Percentiles rank a stretch among this genome's conserved stretches.
phyloP scores from a whole-genome alignment of 805 yeast genomes.

The Barnettozyma sucrosica region DNA sequence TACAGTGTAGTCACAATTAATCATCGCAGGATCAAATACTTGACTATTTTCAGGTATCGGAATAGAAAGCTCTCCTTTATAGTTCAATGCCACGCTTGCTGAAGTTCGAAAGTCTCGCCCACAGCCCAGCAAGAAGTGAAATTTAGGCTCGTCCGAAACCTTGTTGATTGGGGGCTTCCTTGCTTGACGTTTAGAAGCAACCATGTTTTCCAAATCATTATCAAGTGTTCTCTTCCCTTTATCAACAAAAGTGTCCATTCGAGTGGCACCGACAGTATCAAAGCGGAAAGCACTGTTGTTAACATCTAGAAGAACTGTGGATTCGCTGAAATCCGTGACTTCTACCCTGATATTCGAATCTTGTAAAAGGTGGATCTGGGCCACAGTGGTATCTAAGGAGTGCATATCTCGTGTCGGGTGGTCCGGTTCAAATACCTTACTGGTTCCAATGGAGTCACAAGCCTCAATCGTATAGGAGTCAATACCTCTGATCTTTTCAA shows the following conservation, averaged over 20 bases:
- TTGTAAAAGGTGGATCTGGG: not conserved
- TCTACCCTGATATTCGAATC: not conserved
- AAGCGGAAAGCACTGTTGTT: not conserved
- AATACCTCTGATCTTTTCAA: not conserved
- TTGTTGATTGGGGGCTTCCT: not conserved
- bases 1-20: not conserved
- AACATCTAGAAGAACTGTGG: not conserved
- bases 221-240: conserved; percentile 14
- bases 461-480: not conserved
- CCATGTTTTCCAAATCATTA: conserved; percentile 17
- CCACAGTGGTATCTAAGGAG: not conserved
- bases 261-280: conserved; percentile 4
- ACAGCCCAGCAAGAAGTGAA: not conserved
- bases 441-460: not conserved
- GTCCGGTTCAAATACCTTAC: not conserved
- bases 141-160: not conserved
- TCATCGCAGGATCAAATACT: not conserved
- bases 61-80: not conserved
- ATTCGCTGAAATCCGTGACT: not conserved
- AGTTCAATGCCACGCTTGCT: too few relatives aligned
- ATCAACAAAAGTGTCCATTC: conserved; percentile 5
- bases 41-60: not conserved
- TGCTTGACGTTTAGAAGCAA: conserved; percentile 4
- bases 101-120: too few relatives aligned
- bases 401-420: not conserved